Evolutionary conservation across 208 protist genomes (phyloP), one percentile per base, ranked within the genome.

Genomic region (Acanthamoeba castellanii): DNA sequence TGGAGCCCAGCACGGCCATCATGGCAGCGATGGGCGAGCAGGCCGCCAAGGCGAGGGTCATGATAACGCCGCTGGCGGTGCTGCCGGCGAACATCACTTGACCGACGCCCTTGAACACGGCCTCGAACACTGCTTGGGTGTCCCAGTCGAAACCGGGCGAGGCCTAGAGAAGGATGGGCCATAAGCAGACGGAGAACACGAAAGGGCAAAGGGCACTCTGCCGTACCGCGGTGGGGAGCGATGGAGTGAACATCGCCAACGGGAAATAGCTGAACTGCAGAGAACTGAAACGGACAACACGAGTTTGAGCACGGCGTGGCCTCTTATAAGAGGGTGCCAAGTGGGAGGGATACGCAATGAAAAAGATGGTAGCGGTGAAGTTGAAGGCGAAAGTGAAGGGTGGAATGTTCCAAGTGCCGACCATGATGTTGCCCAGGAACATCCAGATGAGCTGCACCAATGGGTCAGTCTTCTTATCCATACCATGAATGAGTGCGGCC

Each of bases 321-420:
- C 16, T 74, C 14, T 22, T 2, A 57, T 13, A 20, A 22, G 16
- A 74, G 9, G 32, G 13, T n/a, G 13, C 66, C 66, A 74, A 74
- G 32, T 22, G 22, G 13, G 61, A 11, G 47, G 76, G 2, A 59
- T 13, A 52, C 50, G 81, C 81, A 32, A 88, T 14, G n/a, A 88
- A 61, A 59, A 88, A 59, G 27, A 59, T 59, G 25, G 14, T 64
- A 5, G 47, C 22, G 3, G 81, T 16, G n/a, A 88, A 88, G 81
- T 88, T 88, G 81, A 88, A 88, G 81, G 81, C 30, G 14, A 61
- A 37, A 1, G 81, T 88, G 81, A 88, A 88, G 34, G 81, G 81
- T 59, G 81, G 81, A 42, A 61, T 61, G 47, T 42, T 52, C 81
- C 81, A 88, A 16, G 50, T 16, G n/a, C 47, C 47, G 5, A 88